Evolutionary conservation across 306 rosid genomes (phyloP).

Genomic region (Sindora glabra): DNA sequence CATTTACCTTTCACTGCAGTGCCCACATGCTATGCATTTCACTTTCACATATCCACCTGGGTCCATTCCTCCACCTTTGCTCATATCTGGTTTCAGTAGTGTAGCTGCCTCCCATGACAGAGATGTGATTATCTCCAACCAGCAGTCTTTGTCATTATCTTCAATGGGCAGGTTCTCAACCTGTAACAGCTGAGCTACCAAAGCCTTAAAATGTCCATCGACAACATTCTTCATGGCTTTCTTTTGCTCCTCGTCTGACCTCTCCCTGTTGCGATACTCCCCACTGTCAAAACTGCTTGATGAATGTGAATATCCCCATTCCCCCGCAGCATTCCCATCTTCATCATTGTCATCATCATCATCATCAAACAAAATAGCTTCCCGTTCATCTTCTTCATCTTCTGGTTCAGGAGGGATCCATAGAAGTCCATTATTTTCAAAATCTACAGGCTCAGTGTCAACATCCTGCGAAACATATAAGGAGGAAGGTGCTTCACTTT

Average conservation of each 20-base stretch:
- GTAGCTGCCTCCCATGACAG: constrained; percentile 98
- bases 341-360: constrained; percentile 76
- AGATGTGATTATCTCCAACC: constrained; percentile 85
- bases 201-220: constrained; percentile 90
- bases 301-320: constrained; percentile 62
- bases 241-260: constrained; percentile 68
- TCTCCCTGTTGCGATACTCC: constrained; percentile 56
- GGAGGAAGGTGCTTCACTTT: constrained; percentile 56
- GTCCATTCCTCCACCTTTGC: constrained; percentile 94
- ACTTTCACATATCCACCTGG: constrained; percentile 92
- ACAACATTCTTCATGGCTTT: constrained; percentile 75
- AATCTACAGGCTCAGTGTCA: constrained; percentile 76
- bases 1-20: constrained; percentile 58
- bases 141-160: constrained; percentile 48
- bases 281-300: constrained; percentile 77
- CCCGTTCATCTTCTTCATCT: constrained; percentile 86
- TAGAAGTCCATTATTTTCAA: constrained; percentile 84
- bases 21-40: constrained; percentile 86
- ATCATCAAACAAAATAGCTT: constrained; percentile 53
- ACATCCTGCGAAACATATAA: constrained; percentile 42
- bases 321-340: constrained; percentile 51
- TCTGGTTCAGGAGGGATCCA: constrained; percentile 99
- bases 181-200: constrained; percentile 83
- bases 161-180: constrained; percentile 74
- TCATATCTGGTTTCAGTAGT: constrained; percentile 84